phyloP scores from a whole-genome alignment of 2,329 filamentous ascomycete genomes.

The Aspergillus arachidicola region DNA sequence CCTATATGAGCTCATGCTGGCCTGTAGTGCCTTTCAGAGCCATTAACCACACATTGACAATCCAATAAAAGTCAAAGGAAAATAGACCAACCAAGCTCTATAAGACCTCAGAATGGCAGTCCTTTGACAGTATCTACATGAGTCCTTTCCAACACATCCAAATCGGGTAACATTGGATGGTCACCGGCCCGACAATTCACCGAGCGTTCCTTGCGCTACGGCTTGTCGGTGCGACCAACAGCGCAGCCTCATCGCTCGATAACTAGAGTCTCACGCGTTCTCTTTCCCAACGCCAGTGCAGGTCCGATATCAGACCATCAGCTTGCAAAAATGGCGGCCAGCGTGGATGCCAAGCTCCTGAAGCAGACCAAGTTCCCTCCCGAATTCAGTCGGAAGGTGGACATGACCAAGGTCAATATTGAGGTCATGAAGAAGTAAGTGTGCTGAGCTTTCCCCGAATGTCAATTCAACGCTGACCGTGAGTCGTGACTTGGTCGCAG shows the following conservation, averaged over 20 bases:
- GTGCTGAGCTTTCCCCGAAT: slow-evolving; percentile 12
- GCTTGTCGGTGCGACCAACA: slow-evolving; percentile 7
- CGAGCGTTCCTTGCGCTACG: slow-evolving; percentile 2
- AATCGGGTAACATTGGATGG: slow-evolving; percentile 15
- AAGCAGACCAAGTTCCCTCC: slow-evolving; percentile 90
- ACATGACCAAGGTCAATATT: slow-evolving; percentile 95
- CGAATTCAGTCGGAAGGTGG: slow-evolving; percentile 93
- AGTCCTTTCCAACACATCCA: not conserved
- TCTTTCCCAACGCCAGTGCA: not conserved
- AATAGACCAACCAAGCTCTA: not conserved
- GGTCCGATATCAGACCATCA: not conserved
- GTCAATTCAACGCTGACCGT: slow-evolving; percentile 17
- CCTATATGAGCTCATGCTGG: not conserved
- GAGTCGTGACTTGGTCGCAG: slow-evolving; percentile 49
- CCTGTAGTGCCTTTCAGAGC: not conserved
- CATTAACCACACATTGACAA: not conserved
- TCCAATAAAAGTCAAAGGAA: not conserved
- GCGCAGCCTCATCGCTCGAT: slow-evolving; percentile 15
- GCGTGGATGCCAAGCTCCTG: slow-evolving; percentile 84
- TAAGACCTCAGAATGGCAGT: not conserved
- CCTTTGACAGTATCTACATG: not conserved
- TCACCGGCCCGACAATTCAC: slow-evolving; percentile 16
- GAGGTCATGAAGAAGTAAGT: slow-evolving; percentile 96
- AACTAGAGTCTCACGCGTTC: slow-evolving; percentile 11
- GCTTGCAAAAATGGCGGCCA: slow-evolving; percentile 70